Base-by-base conservation (phyloP, 805 yeast species). In the Torulaspora franciscae region DNA sequence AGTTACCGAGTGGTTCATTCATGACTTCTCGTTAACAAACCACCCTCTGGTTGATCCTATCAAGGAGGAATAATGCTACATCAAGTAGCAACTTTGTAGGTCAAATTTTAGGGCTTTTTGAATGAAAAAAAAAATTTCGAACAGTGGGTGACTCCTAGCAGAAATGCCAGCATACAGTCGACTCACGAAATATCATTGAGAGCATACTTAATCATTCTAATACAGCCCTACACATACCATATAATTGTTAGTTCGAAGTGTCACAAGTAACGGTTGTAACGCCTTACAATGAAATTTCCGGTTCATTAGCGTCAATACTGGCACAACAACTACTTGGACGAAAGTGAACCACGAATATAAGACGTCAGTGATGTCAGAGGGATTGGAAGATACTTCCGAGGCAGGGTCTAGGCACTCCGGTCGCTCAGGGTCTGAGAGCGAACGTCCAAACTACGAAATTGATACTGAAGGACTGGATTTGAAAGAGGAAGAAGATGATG, bases 401-500 rank as follows among this genome's bases (percentile, higher is more conserved):
- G 14, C 15, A 15, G 30, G 32, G 6, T 14, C 14, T 7, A 39
- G 42, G 10, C 32, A 32, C 9, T 15, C 35, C 7, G 39, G 30
- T 22, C 49, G 64, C 34, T 59, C 65, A 1, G 45, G 58, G 9
- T 50, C 61, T 3, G 46, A 43, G 15, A 49, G 56, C 19, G 41
- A 40, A 9, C 57, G 56, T 33, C 57, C 58, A 8, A 52, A 56
- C 37, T 62, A 63, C 42, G 47, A 54, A 26, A 51, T 58, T 24
- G 70, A 64, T 39, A 57, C 58, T 8, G 64, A 56, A 10, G 66
- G 58, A 15, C 49, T 58, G 27, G 66, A 61, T 24, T 46, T 58
- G n/a, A 62, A 53, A 26, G 70, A 57, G 9, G 69, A 61, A 9
- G 67, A 58, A 14, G 61, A 59, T 22, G 59, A 53, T 14, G 66